Base-by-base conservation (phyloP, 495 filamentous ascomycete species). In the Xeromyces bisporus region DNA sequence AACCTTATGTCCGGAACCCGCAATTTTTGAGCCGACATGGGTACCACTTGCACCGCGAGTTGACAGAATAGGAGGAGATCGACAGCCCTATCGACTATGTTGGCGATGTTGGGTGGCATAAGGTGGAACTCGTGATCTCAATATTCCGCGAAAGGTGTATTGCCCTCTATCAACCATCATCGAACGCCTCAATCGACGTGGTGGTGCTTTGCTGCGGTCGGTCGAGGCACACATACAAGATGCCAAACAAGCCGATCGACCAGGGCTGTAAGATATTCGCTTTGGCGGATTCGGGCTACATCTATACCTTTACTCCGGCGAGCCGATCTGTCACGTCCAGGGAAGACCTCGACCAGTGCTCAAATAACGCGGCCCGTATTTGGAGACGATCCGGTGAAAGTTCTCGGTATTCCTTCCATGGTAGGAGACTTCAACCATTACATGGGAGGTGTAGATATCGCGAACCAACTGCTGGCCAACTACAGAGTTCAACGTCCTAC, bases 41-140 rank as follows among this genome's bases (percentile, higher is more conserved):
- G n/a, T n/a, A n/a, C n/a, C n/a, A n/a, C n/a, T n/a, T n/a, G n/a
- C n/a, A n/a, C n/a, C n/a, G n/a, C n/a, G n/a, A n/a, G n/a, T n/a
- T n/a, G n/a, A n/a, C n/a, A n/a, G n/a, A n/a, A n/a, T n/a, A n/a
- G n/a, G n/a, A n/a, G n/a, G n/a, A n/a, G n/a, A n/a, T n/a, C n/a
- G n/a, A n/a, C n/a, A n/a, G n/a, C n/a, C n/a, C n/a, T n/a, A n/a
- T n/a, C n/a, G n/a, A n/a, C n/a, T n/a, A n/a, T n/a, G n/a, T n/a
- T n/a, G n/a, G n/a, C n/a, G n/a, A n/a, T n/a, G n/a, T n/a, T n/a
- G 4, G 20, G 0, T 67, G 68, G 20, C 20, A 21, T 21, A 21
- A 21, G 20, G 5, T 21, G 9, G 20, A 21, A 9, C 20, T 9
- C 20, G 5, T 21, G 9, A 21, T 21, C 20, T 5, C 4, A 4